Base-by-base conservation (phyloP, 495 filamentous ascomycete genomes). In the Lindgomyces ingoldianus region DNA sequence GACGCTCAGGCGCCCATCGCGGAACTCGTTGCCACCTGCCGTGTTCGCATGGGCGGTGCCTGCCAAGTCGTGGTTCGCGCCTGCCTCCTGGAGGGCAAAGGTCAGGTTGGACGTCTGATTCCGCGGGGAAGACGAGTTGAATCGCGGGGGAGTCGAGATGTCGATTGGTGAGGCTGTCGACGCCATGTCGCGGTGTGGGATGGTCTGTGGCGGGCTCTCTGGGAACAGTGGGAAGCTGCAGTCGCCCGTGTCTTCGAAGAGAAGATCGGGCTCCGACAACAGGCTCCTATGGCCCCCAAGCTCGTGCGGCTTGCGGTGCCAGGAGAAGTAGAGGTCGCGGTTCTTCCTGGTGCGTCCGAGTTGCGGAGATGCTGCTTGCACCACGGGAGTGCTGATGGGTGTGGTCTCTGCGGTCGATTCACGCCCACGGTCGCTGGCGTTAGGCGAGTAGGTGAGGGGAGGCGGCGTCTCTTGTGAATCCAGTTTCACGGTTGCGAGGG, bases 71-170 rank as follows among this genome's bases (percentile, higher is more conserved):
- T 45, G 68, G 16, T 67, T 29, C 55, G 70, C 80, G 64, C 59
- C 77, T 60, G 77, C 78, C 61, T 78, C 78, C 62, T 84, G 83
- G 52, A 88, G 72, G 47, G 84, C 85, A 44, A 84, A 85, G 3
- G 83, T 86, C 46, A 87, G 74, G 70, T 87, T 88, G 65, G 82
- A 86, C 29, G 83, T 79, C 72, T 86, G 80, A 63, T 83, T 81
- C 51, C 84, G 83, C 30, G 87, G 85, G 46, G 85, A 87, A 67
- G 82, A 77, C 30, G 87, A 88, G 68, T 79, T 78, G 75, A 85
- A 82, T 68, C 84, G 81, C 26, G 75, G 72, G 18, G 78, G 73
- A 58, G 83, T 80, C 74, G 84, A 77, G 72, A 89, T 88, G 75
- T 89, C 81, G 70, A 89, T 87, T 24, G 87, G 87, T 58, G 81